Evolutionary conservation across 345 rosid species (phyloP).

Genomic region (Gossypium longicalyx): DNA sequence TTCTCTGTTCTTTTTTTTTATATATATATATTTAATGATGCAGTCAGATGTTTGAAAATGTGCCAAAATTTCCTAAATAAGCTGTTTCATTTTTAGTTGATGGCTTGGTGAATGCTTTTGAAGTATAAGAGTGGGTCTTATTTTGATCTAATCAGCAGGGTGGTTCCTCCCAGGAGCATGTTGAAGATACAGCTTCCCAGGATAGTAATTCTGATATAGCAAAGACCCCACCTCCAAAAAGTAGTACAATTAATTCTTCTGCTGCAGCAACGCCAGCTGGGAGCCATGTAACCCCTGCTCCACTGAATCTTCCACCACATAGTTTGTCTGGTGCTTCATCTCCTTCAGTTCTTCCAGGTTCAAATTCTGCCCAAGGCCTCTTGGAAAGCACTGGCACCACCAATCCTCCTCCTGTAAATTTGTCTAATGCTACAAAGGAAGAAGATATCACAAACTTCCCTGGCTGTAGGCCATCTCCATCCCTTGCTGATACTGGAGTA

Average conservation of each 20-base stretch:
- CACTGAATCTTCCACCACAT: constrained; percentile 47
- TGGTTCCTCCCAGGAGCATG: constrained; percentile 55
- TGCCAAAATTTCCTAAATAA: neutral
- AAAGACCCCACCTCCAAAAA: constrained; percentile 68
- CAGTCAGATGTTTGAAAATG: neutral
- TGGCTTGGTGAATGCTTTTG: neutral
- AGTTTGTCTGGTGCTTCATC: constrained; percentile 42
- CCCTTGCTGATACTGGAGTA: constrained; percentile 53
- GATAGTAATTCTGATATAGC: constrained; percentile 63
- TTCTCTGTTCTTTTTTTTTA: neutral
- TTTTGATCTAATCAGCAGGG: constrained; percentile 40
- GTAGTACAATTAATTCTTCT: constrained; percentile 43
- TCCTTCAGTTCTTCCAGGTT: constrained; percentile 43
- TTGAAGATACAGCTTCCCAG: constrained; percentile 60
- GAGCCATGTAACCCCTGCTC: constrained; percentile 41
- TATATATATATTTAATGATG: neutral
- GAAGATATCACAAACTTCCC: constrained; percentile 64
- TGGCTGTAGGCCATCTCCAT: constrained; percentile 60
- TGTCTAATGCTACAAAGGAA: constrained; percentile 57
- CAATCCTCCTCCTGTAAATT: constrained; percentile 50
- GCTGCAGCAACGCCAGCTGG: constrained; percentile 60
- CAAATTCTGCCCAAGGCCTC: constrained; percentile 48
- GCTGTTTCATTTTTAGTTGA: neutral
- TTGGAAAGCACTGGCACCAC: constrained; percentile 47
- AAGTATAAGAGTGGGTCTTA: neutral